Base-by-base conservation (phyloP, 306 rosid species). In the Vachellia collinsii region DNA sequence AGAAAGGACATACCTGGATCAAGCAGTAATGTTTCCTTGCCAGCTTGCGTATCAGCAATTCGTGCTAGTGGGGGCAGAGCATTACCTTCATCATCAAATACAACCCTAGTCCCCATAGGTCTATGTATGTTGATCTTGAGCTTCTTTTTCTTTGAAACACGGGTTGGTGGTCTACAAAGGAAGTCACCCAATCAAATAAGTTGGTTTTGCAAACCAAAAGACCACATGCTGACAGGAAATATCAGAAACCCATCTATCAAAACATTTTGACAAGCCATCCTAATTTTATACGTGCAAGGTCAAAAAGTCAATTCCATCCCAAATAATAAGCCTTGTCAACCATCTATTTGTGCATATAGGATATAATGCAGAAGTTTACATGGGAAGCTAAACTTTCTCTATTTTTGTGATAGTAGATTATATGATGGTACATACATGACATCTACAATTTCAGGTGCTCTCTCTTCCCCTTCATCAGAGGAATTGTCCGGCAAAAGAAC, bases 31-130 rank as follows among this genome's bases (percentile, higher is more conserved):
- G 88, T 14, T 59, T 82, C 91, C 70, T 70, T 64, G 75, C 76
- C 85, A 64, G 79, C 75, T 5, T 88, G 83, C 9, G 81, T 82
- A 74, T 87, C 92, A 41, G 99, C 96, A 53, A 93, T 71, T 87
- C 86, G 87, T 3, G 95, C 97, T 64, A 94, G 86, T 3, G 98
- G 99, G 25, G 92, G 87, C 72, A 93, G 86, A 58, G 90, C 77
- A 84, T 93, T 87, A 73, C 97, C 96, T 23, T 95, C 96, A 23
- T 95, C 99, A 13, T 95, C 99, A 80, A 91, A 93, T 56, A 92
- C 92, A n/a, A 88, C 90, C 75, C 94, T 89, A 46, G 87, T 89
- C 71, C 99, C 98, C 6, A 84, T 64, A 22, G 99, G 99, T 83
- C 93, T 90, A 67, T 87, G 92, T 25, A 90, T 9, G 72, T 91